Conservation (phyloP, 2,329 filamentous ascomycete species). For the Raffaelea deltoideospora region DNA sequence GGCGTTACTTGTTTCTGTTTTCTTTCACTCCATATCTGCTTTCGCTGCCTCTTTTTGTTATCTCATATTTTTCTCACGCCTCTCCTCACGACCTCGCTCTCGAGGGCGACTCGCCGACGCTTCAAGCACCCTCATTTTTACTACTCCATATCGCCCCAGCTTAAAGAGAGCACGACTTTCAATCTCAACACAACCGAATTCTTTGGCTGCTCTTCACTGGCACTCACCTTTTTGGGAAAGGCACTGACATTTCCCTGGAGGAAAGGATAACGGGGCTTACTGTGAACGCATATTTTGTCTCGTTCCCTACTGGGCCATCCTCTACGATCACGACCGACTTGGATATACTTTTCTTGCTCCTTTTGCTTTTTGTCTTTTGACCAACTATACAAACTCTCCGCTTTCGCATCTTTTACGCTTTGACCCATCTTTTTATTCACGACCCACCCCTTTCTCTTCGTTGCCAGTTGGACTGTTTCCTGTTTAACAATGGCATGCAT, state of each 20-base stretch:
- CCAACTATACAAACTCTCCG: not conserved
- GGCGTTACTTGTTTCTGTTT: conserved; percentile 12
- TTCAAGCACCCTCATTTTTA: not conserved
- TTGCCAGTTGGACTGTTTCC: not conserved
- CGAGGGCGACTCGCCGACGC: not conserved
- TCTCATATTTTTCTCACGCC: not conserved
- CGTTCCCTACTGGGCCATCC: conserved; percentile 6
- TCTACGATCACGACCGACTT: conserved; percentile 10
- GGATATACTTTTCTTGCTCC: conserved; percentile 14
- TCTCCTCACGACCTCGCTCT: not conserved
- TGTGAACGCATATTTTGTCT: conserved; percentile 3
- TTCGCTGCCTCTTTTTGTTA: not conserved
- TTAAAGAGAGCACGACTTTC: not conserved
- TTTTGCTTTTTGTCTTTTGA: conserved; percentile 12
- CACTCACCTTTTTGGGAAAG: not conserved
- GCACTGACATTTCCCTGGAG: conserved; percentile 4
- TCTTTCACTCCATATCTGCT: not conserved
- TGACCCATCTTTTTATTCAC: conserved; percentile 10
- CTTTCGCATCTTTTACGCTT: conserved; percentile 3
- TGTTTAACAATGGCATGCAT: conserved; percentile 58
- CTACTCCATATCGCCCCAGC: not conserved
- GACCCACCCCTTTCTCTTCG: conserved; percentile 6
- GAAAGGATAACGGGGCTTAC: conserved; percentile 6
- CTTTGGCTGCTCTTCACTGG: not conserved
- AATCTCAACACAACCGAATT: not conserved